Evolutionary conservation across 345 rosid species (phyloP).

Genomic region (Pugionium cornutum): DNA sequence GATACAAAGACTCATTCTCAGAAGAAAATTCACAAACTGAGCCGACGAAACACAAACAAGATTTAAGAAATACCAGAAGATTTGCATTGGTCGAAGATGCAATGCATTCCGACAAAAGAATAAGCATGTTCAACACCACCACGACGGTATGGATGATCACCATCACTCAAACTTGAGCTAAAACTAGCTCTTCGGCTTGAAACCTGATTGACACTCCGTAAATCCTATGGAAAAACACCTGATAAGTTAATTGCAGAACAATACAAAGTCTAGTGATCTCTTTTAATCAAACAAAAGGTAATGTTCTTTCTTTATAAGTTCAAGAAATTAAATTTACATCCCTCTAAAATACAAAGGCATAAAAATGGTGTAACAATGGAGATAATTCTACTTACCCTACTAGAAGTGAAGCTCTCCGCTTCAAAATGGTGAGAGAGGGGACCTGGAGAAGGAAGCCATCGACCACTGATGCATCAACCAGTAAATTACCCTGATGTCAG

Average conservation of each 20-base stretch:
- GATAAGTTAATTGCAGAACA: conserved; percentile 15
- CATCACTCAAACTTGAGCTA: conserved; percentile 77
- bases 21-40: background rate
- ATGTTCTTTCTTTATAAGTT: background rate
- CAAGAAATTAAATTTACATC: conserved; percentile 1
- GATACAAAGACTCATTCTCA: conserved; percentile 25
- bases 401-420: conserved; percentile 79
- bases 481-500: conserved; percentile 89
- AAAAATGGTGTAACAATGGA: background rate
- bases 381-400: conserved; percentile 54
- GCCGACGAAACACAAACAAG: conserved; percentile 19
- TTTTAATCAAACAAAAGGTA: background rate
- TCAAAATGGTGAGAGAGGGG: conserved; percentile 66
- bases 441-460: conserved; percentile 70
- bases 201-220: conserved; percentile 56
- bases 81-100: conserved; percentile 95
- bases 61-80: conserved; percentile 60
- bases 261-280: background rate
- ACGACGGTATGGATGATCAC: conserved; percentile 54
- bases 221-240: conserved; percentile 54
- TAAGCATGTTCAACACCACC: conserved; percentile 75
- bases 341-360: background rate
- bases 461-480: conserved; percentile 94
- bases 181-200: conserved; percentile 79
- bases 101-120: conserved; percentile 98